A percentile compares a stretch with the other conserved stretches of the same genome.
Conservation (phyloP, 371 early-diverging fungal species). For the Rhizomucor miehei region DNA sequence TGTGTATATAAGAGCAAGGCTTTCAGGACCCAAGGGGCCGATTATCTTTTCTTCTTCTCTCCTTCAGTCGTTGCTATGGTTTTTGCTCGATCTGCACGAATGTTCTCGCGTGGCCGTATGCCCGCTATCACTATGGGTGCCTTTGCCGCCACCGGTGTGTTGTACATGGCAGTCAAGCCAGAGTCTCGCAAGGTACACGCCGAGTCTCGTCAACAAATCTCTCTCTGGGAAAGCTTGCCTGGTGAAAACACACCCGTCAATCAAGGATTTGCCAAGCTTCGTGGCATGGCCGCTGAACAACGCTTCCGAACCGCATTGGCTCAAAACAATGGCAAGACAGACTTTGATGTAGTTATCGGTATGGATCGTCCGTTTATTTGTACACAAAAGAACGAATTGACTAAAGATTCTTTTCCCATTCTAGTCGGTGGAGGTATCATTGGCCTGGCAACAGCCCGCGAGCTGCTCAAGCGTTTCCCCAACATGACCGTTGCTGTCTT, state of each 20-base stretch:
- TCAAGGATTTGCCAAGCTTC: slow-evolving; percentile 39
- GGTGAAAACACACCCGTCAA: slow-evolving; percentile 47
- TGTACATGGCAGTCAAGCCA: slow-evolving; percentile 20
- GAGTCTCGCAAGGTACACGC: slow-evolving; percentile 32
- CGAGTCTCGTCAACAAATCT: slow-evolving; percentile 33
- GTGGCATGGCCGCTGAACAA: slow-evolving; percentile 45
- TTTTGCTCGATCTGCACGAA: slow-evolving; percentile 35
- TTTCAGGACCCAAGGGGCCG: not conserved
- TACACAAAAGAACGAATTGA: not conserved
- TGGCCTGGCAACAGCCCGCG: slow-evolving; percentile 52
- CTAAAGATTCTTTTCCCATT: slow-evolving; percentile 2
- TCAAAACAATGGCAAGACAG: slow-evolving; percentile 41
- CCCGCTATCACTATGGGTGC: slow-evolving; percentile 29
- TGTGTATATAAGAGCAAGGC: slow-evolving; percentile 4
- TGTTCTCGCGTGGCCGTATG: slow-evolving; percentile 23
- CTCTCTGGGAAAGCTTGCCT: slow-evolving; percentile 44
- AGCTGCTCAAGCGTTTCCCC: slow-evolving; percentile 44
- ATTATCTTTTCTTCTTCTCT: slow-evolving; percentile 1
- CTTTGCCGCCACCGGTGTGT: slow-evolving; percentile 33
- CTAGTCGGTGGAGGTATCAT: slow-evolving; percentile 23
- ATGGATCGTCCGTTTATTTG: slow-evolving; percentile 1
- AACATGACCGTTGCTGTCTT: slow-evolving; percentile 46
- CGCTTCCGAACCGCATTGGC: slow-evolving; percentile 40
- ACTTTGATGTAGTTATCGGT: slow-evolving; percentile 50
- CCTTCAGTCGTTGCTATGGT: slow-evolving; percentile 7